Conservation (phyloP, 2,329 filamentous ascomycete genomes). For the Claviceps cyperi region DNA sequence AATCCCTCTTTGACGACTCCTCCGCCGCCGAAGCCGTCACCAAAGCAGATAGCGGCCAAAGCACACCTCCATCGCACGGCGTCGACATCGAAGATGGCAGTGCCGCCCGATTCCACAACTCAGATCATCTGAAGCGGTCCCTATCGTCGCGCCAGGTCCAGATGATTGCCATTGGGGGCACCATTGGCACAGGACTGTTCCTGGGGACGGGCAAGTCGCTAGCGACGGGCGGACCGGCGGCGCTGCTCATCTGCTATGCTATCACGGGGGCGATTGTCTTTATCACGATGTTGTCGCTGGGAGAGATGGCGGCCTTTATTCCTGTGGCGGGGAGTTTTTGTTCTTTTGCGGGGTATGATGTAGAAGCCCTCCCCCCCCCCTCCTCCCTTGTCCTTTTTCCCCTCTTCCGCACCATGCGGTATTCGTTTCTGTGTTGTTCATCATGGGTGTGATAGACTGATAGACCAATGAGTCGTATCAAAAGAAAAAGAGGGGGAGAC, state of each 20-base stretch:
- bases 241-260: conserved; percentile 38
- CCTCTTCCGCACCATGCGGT: background rate
- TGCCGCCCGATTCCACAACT: conserved; percentile 4
- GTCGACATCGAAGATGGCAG: background rate
- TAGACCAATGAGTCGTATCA: background rate
- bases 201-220: conserved; percentile 47
- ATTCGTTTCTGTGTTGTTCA: no score
- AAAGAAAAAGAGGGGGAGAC: background rate
- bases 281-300: conserved; percentile 42
- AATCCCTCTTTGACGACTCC: background rate
- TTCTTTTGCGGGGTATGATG: conserved; percentile 26
- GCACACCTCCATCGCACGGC: background rate
- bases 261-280: conserved; percentile 44
- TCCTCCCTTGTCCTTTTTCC: background rate
- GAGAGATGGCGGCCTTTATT: conserved; percentile 44
- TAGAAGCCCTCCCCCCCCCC: no score
- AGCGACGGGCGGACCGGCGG: conserved; percentile 43
- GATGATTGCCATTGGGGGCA: conserved; percentile 50
- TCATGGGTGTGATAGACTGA: background rate
- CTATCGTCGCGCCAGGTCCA: conserved; percentile 49
- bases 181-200: conserved; percentile 47
- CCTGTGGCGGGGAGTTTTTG: conserved; percentile 40
- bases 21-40: background rate
- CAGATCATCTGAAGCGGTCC: conserved; percentile 31
- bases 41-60: background rate